Conservation (phyloP, 805 yeast genomes). For the Candida ponderosae region DNA sequence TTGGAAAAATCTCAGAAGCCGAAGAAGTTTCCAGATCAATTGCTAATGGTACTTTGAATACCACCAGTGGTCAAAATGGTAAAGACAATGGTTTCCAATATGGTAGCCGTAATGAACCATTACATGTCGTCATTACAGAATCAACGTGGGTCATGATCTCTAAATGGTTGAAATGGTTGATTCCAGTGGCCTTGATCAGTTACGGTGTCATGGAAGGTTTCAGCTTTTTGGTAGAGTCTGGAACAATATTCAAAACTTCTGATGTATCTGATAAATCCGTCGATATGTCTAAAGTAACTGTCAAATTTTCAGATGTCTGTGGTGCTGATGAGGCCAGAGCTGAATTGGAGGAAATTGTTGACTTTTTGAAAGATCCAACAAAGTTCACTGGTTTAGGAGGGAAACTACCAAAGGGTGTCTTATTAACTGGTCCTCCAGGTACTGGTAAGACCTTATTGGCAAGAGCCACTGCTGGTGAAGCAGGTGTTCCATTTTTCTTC, state of each 20-base stretch:
- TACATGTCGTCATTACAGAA: slow-evolving; percentile 91
- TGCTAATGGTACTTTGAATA: slow-evolving; percentile 19
- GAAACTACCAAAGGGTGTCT: slow-evolving; percentile 92
- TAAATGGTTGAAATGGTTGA: slow-evolving; percentile 83
- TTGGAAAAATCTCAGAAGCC: slow-evolving; percentile 76
- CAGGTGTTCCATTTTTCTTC: slow-evolving; percentile 96
- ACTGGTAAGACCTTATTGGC: slow-evolving; percentile 97
- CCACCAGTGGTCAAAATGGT: slow-evolving; percentile 9
- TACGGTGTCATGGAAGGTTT: slow-evolving; percentile 78
- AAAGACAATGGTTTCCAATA: slow-evolving; percentile 20
- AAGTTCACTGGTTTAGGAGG: slow-evolving; percentile 97
- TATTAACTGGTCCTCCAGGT: slow-evolving; percentile 98
- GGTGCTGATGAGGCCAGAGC: slow-evolving; percentile 99
- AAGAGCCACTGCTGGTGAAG: slow-evolving; percentile 98
- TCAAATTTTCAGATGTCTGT: slow-evolving; percentile 85
- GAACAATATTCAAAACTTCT: slow-evolving; percentile 68
- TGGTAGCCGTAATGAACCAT: slow-evolving; percentile 75
- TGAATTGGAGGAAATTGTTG: slow-evolving; percentile 97
- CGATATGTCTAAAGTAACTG: slow-evolving; percentile 79
- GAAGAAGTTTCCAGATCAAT: slow-evolving; percentile 49
- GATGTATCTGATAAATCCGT: slow-evolving; percentile 72
- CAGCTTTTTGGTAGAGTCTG: slow-evolving; percentile 73
- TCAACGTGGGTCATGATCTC: slow-evolving; percentile 70
- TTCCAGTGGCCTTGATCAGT: slow-evolving; percentile 71
- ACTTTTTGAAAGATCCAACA: slow-evolving; percentile 91